phyloP scores from a whole-genome alignment of 345 rosid species.

The Dipteronia dyeriana region DNA sequence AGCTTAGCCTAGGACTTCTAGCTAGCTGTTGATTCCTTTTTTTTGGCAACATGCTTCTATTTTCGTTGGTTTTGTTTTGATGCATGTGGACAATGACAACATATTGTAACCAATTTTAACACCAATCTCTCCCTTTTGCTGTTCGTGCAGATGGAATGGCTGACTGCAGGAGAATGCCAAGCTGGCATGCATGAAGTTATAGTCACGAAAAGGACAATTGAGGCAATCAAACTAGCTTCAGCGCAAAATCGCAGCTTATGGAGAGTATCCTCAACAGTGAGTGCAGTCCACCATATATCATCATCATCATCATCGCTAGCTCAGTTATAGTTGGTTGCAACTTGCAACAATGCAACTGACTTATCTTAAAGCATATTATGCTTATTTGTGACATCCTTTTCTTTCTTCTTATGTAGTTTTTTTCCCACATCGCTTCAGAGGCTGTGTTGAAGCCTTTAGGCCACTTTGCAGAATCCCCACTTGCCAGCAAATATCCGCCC shows the following conservation, averaged over 20 bases:
- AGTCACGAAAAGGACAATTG: conserved; percentile 69
- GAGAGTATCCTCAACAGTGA: conserved; percentile 95
- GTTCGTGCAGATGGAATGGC: conserved; percentile 81
- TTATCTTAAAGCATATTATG: not conserved
- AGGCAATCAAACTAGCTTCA: conserved; percentile 69
- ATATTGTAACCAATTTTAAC: not conserved
- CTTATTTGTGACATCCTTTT: conserved; percentile 8
- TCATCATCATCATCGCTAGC: not conserved
- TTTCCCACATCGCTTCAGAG: conserved; percentile 90
- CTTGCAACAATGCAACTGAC: no score
- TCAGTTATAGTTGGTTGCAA: no score
- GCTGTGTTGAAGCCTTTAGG: conserved; percentile 73
- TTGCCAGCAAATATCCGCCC: conserved; percentile 66
- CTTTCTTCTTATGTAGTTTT: conserved; percentile 50
- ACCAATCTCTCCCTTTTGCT: not conserved
- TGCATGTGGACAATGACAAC: not conserved
- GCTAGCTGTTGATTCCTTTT: not conserved
- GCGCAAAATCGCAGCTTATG: conserved; percentile 81
- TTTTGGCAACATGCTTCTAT: not conserved
- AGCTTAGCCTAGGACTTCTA: not conserved
- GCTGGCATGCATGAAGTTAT: conserved; percentile 98
- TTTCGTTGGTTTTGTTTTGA: not conserved
- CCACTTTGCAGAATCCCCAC: conserved; percentile 66
- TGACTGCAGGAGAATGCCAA: conserved; percentile 89
- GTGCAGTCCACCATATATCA: conserved; percentile 27